Base-by-base conservation (phyloP, 495 filamentous ascomycete species). In the Staphylotrichum tortipilum region DNA sequence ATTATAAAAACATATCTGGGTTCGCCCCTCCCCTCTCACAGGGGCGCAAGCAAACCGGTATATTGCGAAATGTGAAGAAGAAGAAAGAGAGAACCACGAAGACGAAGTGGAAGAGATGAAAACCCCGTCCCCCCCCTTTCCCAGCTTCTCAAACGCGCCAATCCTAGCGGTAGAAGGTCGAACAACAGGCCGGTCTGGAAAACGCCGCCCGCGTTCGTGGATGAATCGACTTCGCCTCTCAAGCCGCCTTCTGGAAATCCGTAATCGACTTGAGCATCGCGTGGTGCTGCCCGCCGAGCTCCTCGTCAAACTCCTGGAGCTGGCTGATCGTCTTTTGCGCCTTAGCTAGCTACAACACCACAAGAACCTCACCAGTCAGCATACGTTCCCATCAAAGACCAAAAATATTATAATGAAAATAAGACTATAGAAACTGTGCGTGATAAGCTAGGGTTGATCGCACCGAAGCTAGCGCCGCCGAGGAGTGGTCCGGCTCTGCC, bases 391-490 rank as follows among this genome's bases (percentile, higher is more conserved):
- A 18, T 26, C 29, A 26, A 14, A 42, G 22, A 42, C n/a, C 19
- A 42, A n/a, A n/a, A 14, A 21, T 42, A 11, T 37, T 18, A 18
- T 36, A 7, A 23, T n/a, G n/a, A 40, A 34, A 43, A 41, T 18
- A 30, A 44, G 29, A 38, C 31, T 38, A 48, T 39, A 39, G 22
- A 8, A 48, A 48, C 14, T 29, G 22, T 50, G 48, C 39, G 31
- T 50, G 48, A 29, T 50, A 47, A 52, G 35, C 28, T 19, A 39
- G 50, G 69, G 70, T 59, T 55, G 61, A 58, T 63, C 76, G 70
- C 70, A 79, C 77, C 74, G 74, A 73, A 62, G 76, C 74, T 57
- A 79, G 68, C 56, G 74, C 75, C 54, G 70, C 66, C 50, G 76
- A 78, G 58, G 74, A 78, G 68, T 71, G 57, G 49, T 79, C 77